These are phyloP conservation scores for Phytophthora fragariae DNA, from an alignment of 352 stramenopile species.

Conservation along the genomic window DNA sequence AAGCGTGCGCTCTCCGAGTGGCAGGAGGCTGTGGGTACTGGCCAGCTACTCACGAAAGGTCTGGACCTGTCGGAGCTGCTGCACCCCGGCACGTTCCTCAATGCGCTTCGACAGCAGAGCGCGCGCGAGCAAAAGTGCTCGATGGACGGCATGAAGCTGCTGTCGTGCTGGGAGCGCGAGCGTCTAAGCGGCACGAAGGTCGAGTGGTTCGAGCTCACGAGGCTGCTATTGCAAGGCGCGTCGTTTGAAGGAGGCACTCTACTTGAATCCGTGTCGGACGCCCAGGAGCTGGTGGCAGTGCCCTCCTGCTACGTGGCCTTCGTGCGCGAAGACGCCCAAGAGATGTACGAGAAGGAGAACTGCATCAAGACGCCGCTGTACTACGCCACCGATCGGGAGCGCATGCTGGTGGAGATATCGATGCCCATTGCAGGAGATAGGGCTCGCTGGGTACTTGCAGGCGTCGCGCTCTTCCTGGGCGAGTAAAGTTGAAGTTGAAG, in stretches of 20 bases:
- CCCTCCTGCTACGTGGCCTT: constrained; percentile 88
- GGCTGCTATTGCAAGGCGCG: constrained; percentile 88
- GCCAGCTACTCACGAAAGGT: constrained; percentile 75
- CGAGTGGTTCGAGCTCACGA: constrained; percentile 86
- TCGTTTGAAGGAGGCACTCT: constrained; percentile 85
- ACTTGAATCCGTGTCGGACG: constrained; percentile 83
- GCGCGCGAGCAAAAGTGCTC: constrained; percentile 83
- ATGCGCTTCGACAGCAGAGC: constrained; percentile 93
- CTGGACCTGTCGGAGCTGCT: constrained; percentile 93
- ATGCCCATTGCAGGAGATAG: constrained; percentile 80
- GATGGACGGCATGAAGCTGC: constrained; percentile 92
- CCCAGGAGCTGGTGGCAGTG: constrained; percentile 81
- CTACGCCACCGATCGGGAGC: constrained; percentile 77
- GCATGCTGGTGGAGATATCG: constrained; percentile 84
- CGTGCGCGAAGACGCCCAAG: constrained; percentile 74
- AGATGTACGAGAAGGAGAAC: constrained; percentile 78
- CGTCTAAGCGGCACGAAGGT: constrained; percentile 50
- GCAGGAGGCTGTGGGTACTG: constrained; percentile 65
- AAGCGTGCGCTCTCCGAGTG: constrained; percentile 87
- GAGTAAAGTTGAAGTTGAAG: constrained; percentile 51
- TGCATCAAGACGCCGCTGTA: constrained; percentile 86
- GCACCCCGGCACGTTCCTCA: constrained; percentile 95
- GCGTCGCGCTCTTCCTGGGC: constrained; percentile 85
- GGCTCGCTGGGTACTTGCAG: constrained; percentile 80
- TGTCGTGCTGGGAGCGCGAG: constrained; percentile 91